Evolutionary conservation across 169 alveolate genomes (phyloP).

Genomic region (Eimeria necatrix): DNA sequence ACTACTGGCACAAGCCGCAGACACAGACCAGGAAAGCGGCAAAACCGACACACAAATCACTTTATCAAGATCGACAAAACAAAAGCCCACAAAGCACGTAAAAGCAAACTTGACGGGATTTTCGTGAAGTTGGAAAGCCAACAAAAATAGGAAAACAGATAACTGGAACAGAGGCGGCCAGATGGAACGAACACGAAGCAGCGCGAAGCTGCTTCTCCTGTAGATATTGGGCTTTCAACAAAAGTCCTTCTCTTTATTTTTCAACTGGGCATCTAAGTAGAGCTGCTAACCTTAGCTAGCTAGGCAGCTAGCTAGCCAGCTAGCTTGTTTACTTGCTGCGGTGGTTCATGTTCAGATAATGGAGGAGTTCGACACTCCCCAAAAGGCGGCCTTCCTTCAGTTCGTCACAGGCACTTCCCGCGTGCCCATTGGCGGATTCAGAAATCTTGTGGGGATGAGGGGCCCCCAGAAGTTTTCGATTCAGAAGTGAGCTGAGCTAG

Average conservation of each 20-base stretch:
- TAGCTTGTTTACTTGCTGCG: neutral
- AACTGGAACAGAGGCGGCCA: neutral
- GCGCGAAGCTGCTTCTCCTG: no score
- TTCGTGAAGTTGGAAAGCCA: no score
- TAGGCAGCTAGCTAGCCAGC: no score
- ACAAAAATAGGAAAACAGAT: neutral
- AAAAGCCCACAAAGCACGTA: no score
- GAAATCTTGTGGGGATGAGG: constrained; percentile 98
- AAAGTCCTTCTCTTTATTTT: no score
- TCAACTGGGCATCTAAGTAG: no score
- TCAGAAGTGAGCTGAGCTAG: constrained; percentile 83
- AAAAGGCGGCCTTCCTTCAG: constrained; percentile 84
- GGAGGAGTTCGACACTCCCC: constrained; percentile 75
- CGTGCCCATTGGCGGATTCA: constrained; percentile 99
- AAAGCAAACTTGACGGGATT: no score
- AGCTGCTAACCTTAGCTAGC: no score
- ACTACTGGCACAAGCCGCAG: neutral
- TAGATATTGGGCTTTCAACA: no score
- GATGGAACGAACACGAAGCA: neutral
- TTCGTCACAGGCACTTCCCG: constrained; percentile 98
- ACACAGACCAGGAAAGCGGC: neutral
- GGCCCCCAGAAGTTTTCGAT: constrained; percentile 98
- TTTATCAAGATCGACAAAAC: no score
- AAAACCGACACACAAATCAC: no score
- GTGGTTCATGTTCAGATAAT: constrained; percentile 16